phyloP scores from a whole-genome alignment of 2,329 filamentous ascomycete species.

The Fonsecaea erecta region DNA sequence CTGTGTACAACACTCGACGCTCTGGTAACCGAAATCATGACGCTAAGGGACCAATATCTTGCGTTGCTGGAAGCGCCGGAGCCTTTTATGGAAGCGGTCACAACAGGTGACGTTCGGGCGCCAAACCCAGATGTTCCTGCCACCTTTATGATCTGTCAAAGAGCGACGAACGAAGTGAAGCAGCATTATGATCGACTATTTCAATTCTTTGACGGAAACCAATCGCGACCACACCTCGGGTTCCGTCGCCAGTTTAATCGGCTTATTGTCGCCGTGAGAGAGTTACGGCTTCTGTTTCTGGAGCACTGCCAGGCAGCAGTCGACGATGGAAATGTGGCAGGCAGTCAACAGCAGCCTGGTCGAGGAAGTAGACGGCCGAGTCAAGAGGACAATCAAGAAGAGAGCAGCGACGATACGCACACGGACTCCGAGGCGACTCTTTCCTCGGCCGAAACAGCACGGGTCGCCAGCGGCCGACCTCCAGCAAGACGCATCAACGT shows the following conservation, averaged over 20 bases:
- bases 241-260: constrained; percentile 20
- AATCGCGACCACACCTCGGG: constrained; percentile 2
- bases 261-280: constrained; percentile 18
- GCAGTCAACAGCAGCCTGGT: background rate
- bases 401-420: constrained; percentile 5
- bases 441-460: background rate
- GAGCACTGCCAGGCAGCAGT: constrained; percentile 4
- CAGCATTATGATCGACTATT: constrained; percentile 5
- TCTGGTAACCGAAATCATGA: background rate
- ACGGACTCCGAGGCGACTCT: constrained; percentile 8
- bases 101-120: background rate
- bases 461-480: background rate
- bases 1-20: background rate
- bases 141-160: constrained; percentile 5
- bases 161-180: constrained; percentile 11
- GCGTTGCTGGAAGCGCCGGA: background rate
- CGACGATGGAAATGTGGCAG: background rate
- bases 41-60: background rate
- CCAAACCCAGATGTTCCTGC: background rate
- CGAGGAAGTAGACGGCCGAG: background rate
- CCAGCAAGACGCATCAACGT: background rate
- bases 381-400: background rate
- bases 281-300: constrained; percentile 16
- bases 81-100: background rate
- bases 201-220: constrained; percentile 10